phyloP scores from a whole-genome alignment of 208 protist genomes.

The Phytomonas sp. region DNA sequence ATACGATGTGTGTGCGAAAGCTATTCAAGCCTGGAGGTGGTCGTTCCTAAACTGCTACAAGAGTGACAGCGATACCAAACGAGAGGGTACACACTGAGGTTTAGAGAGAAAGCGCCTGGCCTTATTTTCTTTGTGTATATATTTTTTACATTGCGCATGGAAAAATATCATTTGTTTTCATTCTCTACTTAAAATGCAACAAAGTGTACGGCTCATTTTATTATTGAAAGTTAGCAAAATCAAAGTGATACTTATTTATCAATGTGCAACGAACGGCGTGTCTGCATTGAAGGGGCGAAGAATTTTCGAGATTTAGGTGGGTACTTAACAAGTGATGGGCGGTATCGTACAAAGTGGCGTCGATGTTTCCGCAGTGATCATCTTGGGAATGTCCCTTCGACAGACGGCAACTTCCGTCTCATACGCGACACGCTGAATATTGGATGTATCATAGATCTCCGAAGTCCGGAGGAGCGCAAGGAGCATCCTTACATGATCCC shows the following conservation, averaged over 20 bases:
- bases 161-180: background rate
- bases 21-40: too few species aligned
- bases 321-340: conserved; percentile 18
- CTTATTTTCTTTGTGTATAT: background rate
- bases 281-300: conserved; percentile 6
- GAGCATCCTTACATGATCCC: conserved; percentile 19
- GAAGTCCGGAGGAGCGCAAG: conserved; percentile 16
- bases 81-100: background rate
- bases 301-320: conserved; percentile 40
- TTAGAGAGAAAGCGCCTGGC: background rate
- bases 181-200: conserved; percentile 1
- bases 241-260: conserved; percentile 13
- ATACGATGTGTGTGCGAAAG: background rate
- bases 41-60: background rate
- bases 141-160: background rate
- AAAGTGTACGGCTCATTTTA: background rate
- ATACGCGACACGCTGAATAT: conserved; percentile 14
- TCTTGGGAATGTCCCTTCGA: conserved; percentile 15
- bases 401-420: conserved; percentile 5
- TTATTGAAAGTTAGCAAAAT: conserved; percentile 1
- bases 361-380: conserved; percentile 26
- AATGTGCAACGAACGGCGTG: background rate
- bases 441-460: conserved; percentile 28
- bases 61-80: background rate
- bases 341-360: conserved; percentile 10